Evolutionary conservation across 2,329 filamentous ascomycete species (phyloP), one percentile per base, ranked within the genome.

Genomic region (Albifimbria verrucaria): DNA sequence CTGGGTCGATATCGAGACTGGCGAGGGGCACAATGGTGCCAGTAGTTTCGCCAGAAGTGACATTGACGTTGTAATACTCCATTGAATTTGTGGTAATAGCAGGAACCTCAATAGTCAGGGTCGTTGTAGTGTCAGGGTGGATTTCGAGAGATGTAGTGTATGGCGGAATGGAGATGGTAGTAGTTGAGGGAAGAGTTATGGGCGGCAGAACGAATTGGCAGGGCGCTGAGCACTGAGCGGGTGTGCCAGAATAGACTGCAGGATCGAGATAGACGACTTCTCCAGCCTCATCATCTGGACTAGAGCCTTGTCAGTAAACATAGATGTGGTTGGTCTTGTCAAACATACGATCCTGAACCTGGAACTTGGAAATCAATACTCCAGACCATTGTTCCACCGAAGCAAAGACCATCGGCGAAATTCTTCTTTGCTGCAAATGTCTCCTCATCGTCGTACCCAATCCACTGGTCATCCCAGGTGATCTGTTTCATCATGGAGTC

Each of bases 381-480:
- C 59, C 56, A 61, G 2, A 52, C 4, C 59, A 59, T 58, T 11
- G 56, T 56, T 4, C 59, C 59, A 7, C 59, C 59, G 3, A 60
- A 55, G 15, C 58, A 60, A 5, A 22, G 26, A 0, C 52, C 39
- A 26, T 59, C 51, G 1, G 58, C 59, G 44, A 51, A 59, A 1
- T 28, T 39, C 39, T 52, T 55, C 28, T 61, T 61, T 1, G 23
- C 42, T 3, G 50, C 53, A 46, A 60, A 55, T 0, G 63, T 68
- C 17, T 68, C 63, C 1, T 57, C 50, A 17, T 67, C 61, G 15
- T 68, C 63, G 15, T 66, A 61, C 22, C 55, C 55, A 2, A 61
- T 55, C 55, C 65, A 64, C n/a, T 61, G 59, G n/a, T 68, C 61
- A 17, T 55, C 57, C 55, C 57, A 66, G 0, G 57, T 46, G 3